phyloP scores from a whole-genome alignment of 306 rosid genomes.

The Pyrus bretschneideri region DNA sequence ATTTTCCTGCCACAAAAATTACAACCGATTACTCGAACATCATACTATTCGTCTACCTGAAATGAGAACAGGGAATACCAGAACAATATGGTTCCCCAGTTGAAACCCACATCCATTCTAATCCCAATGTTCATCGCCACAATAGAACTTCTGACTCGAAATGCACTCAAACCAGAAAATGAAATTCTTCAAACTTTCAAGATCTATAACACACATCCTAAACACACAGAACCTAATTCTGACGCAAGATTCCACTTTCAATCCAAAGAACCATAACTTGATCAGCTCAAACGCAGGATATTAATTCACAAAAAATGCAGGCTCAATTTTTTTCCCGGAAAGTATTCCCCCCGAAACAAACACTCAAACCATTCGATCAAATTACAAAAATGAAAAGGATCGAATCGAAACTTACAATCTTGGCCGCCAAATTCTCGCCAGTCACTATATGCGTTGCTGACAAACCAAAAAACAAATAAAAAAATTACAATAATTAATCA shows the following conservation, averaged over 20 bases:
- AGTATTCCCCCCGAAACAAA: background rate
- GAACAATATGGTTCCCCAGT: background rate
- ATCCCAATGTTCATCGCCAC: background rate
- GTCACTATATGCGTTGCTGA: slow-evolving; percentile 51
- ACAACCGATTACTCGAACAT: background rate
- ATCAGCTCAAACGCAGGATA: background rate
- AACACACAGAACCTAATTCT: background rate
- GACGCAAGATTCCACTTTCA: background rate
- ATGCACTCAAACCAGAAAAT: background rate
- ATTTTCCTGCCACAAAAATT: slow-evolving; percentile 33
- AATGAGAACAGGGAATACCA: background rate
- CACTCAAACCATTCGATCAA: background rate
- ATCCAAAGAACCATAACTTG: background rate
- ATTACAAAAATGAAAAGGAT: background rate
- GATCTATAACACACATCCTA: background rate
- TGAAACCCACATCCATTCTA: background rate
- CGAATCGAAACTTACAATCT: slow-evolving; percentile 42
- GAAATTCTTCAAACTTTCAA: background rate
- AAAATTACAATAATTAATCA: background rate
- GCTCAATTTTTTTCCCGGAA: background rate
- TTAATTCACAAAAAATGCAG: background rate
- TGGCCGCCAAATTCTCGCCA: slow-evolving; percentile 59
- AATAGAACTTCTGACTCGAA: background rate
- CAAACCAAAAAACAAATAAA: background rate
- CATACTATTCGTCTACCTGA: background rate